A percentile compares a stretch with the other conserved stretches of the same genome.
phyloP scores from a whole-genome alignment of 805 yeast genomes.

The Metschnikowia corniflorae region DNA sequence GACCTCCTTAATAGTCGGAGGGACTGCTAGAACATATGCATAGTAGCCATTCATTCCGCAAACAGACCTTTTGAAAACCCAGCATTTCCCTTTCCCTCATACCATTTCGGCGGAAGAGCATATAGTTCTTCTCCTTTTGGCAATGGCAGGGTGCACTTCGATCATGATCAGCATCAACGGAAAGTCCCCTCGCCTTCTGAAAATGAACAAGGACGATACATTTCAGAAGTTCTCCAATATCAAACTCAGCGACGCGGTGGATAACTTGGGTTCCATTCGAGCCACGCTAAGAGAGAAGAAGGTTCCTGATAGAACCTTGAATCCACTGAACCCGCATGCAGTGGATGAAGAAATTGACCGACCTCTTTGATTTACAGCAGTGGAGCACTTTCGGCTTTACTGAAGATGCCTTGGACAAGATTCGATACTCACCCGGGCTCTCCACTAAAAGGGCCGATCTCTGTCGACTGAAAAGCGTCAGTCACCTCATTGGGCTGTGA shows the following conservation, averaged over 20 bases:
- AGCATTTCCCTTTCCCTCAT: no score
- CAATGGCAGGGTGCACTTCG: no score
- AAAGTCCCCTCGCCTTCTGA: conserved; percentile 71
- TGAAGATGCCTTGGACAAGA: conserved; percentile 27
- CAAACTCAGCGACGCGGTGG: conserved; percentile 58
- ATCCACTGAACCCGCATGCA: conserved; percentile 61
- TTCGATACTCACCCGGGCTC: conserved; percentile 50
- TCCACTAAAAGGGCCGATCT: conserved; percentile 46
- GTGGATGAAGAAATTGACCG: conserved; percentile 67
- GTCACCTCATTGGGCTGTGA: no score
- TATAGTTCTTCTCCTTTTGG: no score
- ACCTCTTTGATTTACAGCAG: conserved; percentile 51
- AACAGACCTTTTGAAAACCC: no score
- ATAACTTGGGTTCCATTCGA: conserved; percentile 56
- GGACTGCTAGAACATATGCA: no score
- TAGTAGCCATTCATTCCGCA: no score
- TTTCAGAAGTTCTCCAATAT: conserved; percentile 42
- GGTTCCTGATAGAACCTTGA: conserved; percentile 44
- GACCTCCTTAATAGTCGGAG: no score
- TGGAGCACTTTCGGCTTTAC: conserved; percentile 48
- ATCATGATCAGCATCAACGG: conserved; percentile 84
- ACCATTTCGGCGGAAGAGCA: no score
- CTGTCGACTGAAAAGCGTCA: no score
- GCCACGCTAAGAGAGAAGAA: conserved; percentile 43
- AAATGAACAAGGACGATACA: conserved; percentile 48